These are phyloP conservation scores for Sphaerobolus stellatus DNA, from an alignment of 1,284 basidiomycete species.

Conservation along the genomic window DNA sequence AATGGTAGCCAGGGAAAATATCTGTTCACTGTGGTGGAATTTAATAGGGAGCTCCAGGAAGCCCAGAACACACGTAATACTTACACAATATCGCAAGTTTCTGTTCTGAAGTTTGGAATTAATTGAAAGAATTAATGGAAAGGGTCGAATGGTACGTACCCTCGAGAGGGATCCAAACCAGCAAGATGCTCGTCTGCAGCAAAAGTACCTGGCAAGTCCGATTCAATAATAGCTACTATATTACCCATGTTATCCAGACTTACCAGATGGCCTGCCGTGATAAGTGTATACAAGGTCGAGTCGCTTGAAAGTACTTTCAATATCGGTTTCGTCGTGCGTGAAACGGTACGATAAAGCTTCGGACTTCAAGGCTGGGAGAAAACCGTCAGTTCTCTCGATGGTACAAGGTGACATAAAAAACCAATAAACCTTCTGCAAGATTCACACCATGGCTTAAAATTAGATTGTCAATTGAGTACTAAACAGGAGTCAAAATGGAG, in stretches of 20 bases:
- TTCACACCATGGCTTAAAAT: constrained; percentile 52
- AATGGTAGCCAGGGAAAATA: neutral
- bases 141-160: neutral
- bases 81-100: constrained; percentile 2
- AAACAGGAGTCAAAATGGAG: neutral
- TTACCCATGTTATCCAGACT: neutral
- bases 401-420: no score
- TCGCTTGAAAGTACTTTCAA: neutral
- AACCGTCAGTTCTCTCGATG: no score
- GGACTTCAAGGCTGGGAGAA: neutral
- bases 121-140: neutral
- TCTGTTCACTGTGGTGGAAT: neutral
- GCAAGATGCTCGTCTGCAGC: constrained; percentile 3
- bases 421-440: constrained; percentile 58
- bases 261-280: neutral
- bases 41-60: neutral
- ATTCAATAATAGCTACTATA: no score
- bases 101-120: neutral
- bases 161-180: constrained; percentile 3
- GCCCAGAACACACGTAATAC: neutral
- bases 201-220: constrained; percentile 1
- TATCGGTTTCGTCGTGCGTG: neutral
- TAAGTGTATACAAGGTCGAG: neutral
- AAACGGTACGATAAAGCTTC: constrained; percentile 2
- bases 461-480: neutral